Base-by-base conservation (phyloP, 1,284 basidiomycete species). In the Rhodotorula glutinis region DNA sequence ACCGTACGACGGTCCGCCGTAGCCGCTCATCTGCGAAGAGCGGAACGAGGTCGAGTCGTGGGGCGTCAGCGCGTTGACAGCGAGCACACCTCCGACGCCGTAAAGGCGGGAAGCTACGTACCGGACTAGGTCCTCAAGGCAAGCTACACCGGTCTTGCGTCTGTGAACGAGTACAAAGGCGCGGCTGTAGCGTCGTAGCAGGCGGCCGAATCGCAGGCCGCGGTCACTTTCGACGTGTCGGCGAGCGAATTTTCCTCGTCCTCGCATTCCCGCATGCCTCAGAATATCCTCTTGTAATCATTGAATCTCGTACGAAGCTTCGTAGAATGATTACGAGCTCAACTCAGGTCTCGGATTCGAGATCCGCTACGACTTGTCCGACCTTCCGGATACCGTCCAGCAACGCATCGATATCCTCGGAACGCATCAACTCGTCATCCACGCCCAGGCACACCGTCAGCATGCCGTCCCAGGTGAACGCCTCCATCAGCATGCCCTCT, bases 401-500 rank as follows among this genome's bases (percentile, higher is more conserved):
- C 43, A 72, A 54, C 27, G 40, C 27, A 1, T 44, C 38, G 16
- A 67, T 57, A 23, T 60, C 23, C 25, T 29, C 25, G n/a, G 43
- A 21, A 19, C 47, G 33, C 4, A 72, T 55, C 33, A 63, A 13
- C 43, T 47, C 47, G 25, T 72, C 63, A 49, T 72, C 70, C 4
- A 54, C 47, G 1, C 70, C 70, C 19, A 65, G 33, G 9, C 62
- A 62, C 9, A 72, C 13, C 21, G 68, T 69, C 14, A 72, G 11
- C n/a, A 16, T 27, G 23, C 54, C 61, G 25, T 70, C 65, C 53
- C 61, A 72, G 7, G 70, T 72, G 10, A 60, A 67, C 3, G 62
- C 63, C 41, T 72, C 70, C 44, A 64, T 47, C 10, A 72, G 59
- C 38, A 62, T 63, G 8, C 70, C 70, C 55, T 72, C 70, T 16